A percentile compares a stretch with the other conserved stretches of the same genome.
phyloP scores from a whole-genome alignment of 495 filamentous ascomycete species.

The Pyrenula massariospora region DNA sequence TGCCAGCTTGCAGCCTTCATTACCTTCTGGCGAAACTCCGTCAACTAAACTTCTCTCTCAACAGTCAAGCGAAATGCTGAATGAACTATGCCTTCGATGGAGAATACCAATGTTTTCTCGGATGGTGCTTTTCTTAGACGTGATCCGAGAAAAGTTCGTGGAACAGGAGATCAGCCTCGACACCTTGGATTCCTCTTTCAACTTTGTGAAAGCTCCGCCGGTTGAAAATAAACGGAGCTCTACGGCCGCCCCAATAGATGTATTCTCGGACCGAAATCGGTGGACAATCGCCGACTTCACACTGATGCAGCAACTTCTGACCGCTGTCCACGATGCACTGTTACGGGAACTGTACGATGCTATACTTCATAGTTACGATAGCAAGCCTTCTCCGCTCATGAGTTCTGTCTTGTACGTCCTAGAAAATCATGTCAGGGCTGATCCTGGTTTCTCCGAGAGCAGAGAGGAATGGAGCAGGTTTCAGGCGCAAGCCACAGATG shows the following conservation, averaged over 20 bases:
- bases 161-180: conserved; percentile 73
- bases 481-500: conserved; percentile 54
- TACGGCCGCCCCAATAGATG: conserved; percentile 7
- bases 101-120: conserved; percentile 76
- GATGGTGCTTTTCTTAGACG: conserved; percentile 74
- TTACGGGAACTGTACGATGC: conserved; percentile 79
- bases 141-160: conserved; percentile 70
- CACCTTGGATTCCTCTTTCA: conserved; percentile 73
- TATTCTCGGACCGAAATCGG: conserved; percentile 37
- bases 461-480: conserved; percentile 59
- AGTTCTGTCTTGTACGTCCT: conserved; percentile 76
- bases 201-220: conserved; percentile 56
- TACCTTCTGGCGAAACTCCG: conserved; percentile 36
- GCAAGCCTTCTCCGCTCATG: conserved; percentile 63
- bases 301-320: conserved; percentile 62
- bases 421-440: conserved; percentile 67
- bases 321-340: conserved; percentile 67
- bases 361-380: conserved; percentile 77
- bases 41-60: conserved; percentile 64
- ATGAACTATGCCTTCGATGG: conserved; percentile 81
- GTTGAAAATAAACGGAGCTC: conserved; percentile 43
- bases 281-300: conserved; percentile 79
- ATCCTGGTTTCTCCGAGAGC: conserved; percentile 61
- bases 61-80: conserved; percentile 68
- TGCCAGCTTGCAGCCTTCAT: conserved; percentile 37